Evolutionary conservation across 176 grass and related monocot genomes (phyloP).

Genomic region (Rhynchospora pubera): DNA sequence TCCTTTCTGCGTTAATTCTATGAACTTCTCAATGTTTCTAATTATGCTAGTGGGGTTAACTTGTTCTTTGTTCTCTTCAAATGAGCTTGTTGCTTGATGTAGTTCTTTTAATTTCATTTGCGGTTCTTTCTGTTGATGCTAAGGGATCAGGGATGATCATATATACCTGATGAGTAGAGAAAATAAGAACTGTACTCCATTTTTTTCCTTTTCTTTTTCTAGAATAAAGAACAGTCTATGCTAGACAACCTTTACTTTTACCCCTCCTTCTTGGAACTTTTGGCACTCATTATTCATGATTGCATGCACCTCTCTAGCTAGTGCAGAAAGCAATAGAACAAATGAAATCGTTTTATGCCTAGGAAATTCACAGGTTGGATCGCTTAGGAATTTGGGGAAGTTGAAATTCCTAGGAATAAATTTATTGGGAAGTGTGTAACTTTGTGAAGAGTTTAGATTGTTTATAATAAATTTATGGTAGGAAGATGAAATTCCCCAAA

Average conservation of each 20-base stretch:
- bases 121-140: background rate
- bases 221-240: background rate
- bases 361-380: background rate
- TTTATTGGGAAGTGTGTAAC: too few species aligned
- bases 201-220: too few species aligned
- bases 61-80: background rate
- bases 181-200: background rate
- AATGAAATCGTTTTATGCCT: conserved; percentile 6
- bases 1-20: background rate
- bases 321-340: background rate
- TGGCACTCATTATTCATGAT: background rate
- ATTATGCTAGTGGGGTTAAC: background rate
- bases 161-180: background rate
- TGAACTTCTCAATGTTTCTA: background rate
- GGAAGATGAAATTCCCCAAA: too few species aligned
- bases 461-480: too few species aligned
- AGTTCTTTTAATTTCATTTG: background rate
- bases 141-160: too few species aligned
- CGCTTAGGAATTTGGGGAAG: too few species aligned
- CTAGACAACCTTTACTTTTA: conserved; percentile 2
- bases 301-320: background rate
- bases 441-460: too few species aligned
- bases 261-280: background rate
- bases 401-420: too few species aligned
- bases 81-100: background rate